Evolutionary conservation across 2,329 filamentous ascomycete species (phyloP).

Genomic region (Trichoderma sp.): DNA sequence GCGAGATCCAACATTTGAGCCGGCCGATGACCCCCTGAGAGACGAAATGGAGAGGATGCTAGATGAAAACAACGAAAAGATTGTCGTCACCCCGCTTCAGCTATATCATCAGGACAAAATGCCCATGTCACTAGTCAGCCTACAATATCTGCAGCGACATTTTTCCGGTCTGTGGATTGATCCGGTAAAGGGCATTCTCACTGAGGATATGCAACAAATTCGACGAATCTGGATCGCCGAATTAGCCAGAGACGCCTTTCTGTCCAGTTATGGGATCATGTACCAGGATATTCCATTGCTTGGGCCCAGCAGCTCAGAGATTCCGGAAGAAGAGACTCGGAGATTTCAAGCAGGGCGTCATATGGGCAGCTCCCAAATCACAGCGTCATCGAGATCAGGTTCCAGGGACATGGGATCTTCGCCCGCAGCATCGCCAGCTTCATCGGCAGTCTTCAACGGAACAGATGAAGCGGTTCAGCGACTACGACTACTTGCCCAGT

Average conservation of each 20-base stretch:
- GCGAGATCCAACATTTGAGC: not conserved
- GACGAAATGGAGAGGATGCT: slow-evolving; percentile 31
- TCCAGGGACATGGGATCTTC: slow-evolving; percentile 26
- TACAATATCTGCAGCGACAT: slow-evolving; percentile 30
- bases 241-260: slow-evolving; percentile 34
- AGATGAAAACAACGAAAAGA: slow-evolving; percentile 26
- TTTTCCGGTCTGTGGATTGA: slow-evolving; percentile 35
- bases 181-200: slow-evolving; percentile 25
- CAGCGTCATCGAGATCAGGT: not conserved
- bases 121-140: slow-evolving; percentile 25
- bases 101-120: slow-evolving; percentile 26
- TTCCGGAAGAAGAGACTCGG: slow-evolving; percentile 18
- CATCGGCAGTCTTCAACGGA: slow-evolving; percentile 22
- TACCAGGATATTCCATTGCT: slow-evolving; percentile 34
- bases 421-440: slow-evolving; percentile 22
- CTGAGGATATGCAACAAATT: slow-evolving; percentile 26
- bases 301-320: slow-evolving; percentile 22
- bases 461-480: slow-evolving; percentile 34
- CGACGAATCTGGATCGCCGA: slow-evolving; percentile 32
- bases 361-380: slow-evolving; percentile 2
- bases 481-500: slow-evolving; percentile 35
- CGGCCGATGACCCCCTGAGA: slow-evolving; percentile 27
- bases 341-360: slow-evolving; percentile 19
- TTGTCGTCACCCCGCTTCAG: slow-evolving; percentile 32
- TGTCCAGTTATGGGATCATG: slow-evolving; percentile 36